Evolutionary conservation across 2,329 filamentous ascomycete species (phyloP).

Genomic region (Neofusicoccum cordaticola): DNA sequence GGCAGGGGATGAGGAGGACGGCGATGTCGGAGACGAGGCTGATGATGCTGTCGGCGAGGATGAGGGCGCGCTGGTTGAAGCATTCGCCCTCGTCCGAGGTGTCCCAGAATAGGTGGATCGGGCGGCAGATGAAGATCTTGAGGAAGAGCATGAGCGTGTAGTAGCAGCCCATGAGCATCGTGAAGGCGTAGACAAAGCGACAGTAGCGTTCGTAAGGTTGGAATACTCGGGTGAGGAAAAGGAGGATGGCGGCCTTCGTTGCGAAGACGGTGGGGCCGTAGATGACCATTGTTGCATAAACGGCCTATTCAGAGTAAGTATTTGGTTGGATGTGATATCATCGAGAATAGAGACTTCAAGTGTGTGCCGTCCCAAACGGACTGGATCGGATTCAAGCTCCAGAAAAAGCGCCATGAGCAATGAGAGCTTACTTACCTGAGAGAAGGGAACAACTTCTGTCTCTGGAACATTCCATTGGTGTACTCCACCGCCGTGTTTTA

Average conservation of each 20-base stretch:
- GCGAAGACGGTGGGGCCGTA: slow-evolving; percentile 43
- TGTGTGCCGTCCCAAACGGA: too few relatives aligned
- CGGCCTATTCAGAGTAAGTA: slow-evolving; percentile 23
- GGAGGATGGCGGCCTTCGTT: slow-evolving; percentile 37
- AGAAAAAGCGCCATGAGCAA: too few relatives aligned
- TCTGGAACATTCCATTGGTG: slow-evolving; percentile 25
- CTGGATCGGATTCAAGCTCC: too few relatives aligned
- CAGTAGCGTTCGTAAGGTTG: slow-evolving; percentile 33
- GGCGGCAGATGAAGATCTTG: slow-evolving; percentile 39
- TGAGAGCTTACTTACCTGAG: slow-evolving; percentile 23
- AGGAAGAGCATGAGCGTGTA: slow-evolving; percentile 36
- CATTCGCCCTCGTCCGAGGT: slow-evolving; percentile 25
- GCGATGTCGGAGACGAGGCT: slow-evolving; percentile 38
- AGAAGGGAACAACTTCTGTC: slow-evolving; percentile 23
- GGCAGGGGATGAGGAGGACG: slow-evolving; percentile 37
- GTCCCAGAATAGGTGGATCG: slow-evolving; percentile 38
- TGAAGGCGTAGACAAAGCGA: slow-evolving; percentile 35
- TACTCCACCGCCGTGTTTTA: slow-evolving; percentile 36
- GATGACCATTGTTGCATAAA: slow-evolving; percentile 38
- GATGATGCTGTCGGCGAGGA: slow-evolving; percentile 40
- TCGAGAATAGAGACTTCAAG: too few relatives aligned
- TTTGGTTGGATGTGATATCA: neutral
- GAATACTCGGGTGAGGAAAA: slow-evolving; percentile 40
- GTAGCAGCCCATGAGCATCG: slow-evolving; percentile 34
- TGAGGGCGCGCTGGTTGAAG: slow-evolving; percentile 36